Percentiles rank a stretch among this genome's conserved stretches.
Evolutionary conservation across 2,329 filamentous ascomycete genomes (phyloP).

Genomic region (Nigrospora osmanthi): DNA sequence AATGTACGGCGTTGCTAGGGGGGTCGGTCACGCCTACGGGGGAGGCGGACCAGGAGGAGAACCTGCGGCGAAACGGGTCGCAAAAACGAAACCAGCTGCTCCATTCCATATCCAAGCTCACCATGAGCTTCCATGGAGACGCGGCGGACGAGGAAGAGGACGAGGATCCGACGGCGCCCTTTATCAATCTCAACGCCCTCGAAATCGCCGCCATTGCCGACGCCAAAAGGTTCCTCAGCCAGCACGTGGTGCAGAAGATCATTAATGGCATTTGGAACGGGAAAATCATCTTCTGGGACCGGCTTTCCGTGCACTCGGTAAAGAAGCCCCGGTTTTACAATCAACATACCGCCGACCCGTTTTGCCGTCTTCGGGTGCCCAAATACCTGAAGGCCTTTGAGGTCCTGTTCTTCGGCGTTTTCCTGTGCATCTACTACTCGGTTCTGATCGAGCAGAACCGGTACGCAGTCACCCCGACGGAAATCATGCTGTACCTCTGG

Average conservation of each 20-base stretch:
- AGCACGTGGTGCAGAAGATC: constrained; percentile 62
- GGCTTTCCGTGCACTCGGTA: constrained; percentile 51
- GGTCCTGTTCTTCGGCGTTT: constrained; percentile 60
- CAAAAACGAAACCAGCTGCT: constrained; percentile 41
- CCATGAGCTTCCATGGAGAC: constrained; percentile 33
- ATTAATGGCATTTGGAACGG: constrained; percentile 67
- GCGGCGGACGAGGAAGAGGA: constrained; percentile 32
- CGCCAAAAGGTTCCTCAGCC: constrained; percentile 66
- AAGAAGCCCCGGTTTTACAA: constrained; percentile 64
- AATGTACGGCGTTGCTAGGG: constrained; percentile 38
- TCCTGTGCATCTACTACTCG: constrained; percentile 75
- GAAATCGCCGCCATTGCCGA: constrained; percentile 65
- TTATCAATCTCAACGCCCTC: constrained; percentile 74
- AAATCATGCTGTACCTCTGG: constrained; percentile 75
- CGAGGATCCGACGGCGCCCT: constrained; percentile 60
- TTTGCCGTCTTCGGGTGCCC: constrained; percentile 63
- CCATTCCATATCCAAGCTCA: constrained; percentile 48
- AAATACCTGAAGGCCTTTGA: constrained; percentile 67
- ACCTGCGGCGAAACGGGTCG: constrained; percentile 21
- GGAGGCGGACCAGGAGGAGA: neutral
- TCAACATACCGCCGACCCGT: constrained; percentile 49
- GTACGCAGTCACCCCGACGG: constrained; percentile 56
- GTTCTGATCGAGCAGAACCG: constrained; percentile 70
- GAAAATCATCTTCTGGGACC: constrained; percentile 69
- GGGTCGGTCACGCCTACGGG: constrained; percentile 10